Conservation (phyloP, 106 monocot genomes). For the Cymbidium sinense region DNA sequence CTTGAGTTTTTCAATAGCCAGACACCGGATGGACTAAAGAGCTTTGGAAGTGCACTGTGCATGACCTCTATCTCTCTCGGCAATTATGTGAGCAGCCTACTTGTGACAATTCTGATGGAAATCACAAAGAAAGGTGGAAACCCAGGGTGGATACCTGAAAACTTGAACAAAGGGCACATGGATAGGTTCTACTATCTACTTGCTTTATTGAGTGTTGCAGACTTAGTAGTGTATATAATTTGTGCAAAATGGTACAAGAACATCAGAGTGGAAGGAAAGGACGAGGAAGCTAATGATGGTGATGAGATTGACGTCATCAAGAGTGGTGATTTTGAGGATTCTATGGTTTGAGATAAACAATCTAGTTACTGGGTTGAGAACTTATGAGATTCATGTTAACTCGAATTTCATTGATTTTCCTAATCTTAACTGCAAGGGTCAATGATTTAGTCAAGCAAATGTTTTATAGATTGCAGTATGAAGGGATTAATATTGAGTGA, state of each 20-base stretch:
- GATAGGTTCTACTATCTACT: constrained; percentile 31
- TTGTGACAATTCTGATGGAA: constrained; percentile 17
- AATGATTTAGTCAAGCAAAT: too few species aligned
- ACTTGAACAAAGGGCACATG: constrained; percentile 28
- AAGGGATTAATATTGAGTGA: too few species aligned
- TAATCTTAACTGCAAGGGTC: too few species aligned
- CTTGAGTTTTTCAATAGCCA: constrained; percentile 36
- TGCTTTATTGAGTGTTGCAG: constrained; percentile 15
- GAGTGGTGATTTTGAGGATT: neutral
- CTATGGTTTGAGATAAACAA: neutral
- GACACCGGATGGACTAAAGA: constrained; percentile 32
- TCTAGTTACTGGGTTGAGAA: neutral
- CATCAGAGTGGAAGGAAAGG: constrained; percentile 9
- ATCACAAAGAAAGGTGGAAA: neutral
- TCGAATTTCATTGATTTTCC: too few species aligned
- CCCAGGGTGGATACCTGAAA: constrained; percentile 27
- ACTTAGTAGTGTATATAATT: constrained; percentile 15
- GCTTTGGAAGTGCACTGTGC: constrained; percentile 30
- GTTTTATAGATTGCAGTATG: too few species aligned
- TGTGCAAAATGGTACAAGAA: constrained; percentile 24
- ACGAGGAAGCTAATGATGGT: neutral
- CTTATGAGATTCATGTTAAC: too few species aligned
- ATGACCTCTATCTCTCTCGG: constrained; percentile 30
- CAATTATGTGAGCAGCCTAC: constrained; percentile 26
- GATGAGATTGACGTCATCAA: neutral